Conservation (phyloP, 2,329 filamentous ascomycete species). For the Sporothrix pallida region DNA sequence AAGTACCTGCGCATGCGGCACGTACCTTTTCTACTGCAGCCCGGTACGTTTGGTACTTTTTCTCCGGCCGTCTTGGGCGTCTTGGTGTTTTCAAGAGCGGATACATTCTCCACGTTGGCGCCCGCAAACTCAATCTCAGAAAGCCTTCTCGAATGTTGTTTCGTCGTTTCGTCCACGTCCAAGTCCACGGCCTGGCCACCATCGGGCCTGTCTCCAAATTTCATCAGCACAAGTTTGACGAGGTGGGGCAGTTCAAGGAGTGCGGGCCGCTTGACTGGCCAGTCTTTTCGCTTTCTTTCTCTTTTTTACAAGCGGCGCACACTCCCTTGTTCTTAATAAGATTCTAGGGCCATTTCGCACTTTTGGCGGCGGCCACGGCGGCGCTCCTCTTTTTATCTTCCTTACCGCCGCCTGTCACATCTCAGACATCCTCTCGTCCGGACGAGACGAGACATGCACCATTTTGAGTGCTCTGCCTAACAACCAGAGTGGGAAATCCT, state of each 20-base stretch:
- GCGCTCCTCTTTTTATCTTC: conserved; percentile 14
- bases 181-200: background rate
- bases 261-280: background rate
- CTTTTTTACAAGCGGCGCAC: background rate
- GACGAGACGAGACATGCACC: conserved; percentile 11
- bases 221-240: conserved; percentile 6
- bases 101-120: background rate
- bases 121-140: background rate
- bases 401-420: conserved; percentile 28
- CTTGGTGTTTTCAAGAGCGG: background rate
- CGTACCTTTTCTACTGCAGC: background rate
- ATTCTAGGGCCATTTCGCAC: conserved; percentile 1
- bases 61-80: too few relatives aligned
- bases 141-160: background rate
- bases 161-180: background rate
- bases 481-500: background rate
- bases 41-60: background rate
- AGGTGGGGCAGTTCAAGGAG: conserved; percentile 13
- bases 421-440: conserved; percentile 35
- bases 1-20: background rate
- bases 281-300: background rate
- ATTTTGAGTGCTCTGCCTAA: background rate
- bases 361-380: background rate
- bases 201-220: background rate
- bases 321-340: conserved; percentile 16